Evolutionary conservation across 805 yeast species (phyloP).

Genomic region (Ogataea zsoltii): DNA sequence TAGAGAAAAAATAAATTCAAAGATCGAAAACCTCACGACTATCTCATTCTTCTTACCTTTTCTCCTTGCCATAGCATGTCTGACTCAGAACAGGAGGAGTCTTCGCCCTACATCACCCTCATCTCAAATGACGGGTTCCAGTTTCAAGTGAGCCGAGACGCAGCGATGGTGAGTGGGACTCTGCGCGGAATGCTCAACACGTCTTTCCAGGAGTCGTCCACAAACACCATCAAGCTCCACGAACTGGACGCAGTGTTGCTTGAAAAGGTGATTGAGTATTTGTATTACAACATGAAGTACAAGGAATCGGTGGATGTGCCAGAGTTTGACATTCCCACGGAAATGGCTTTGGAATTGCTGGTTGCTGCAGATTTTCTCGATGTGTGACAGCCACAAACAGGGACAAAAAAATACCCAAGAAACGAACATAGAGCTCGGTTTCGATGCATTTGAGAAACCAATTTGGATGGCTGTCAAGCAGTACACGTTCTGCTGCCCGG

Average conservation of each 20-base stretch:
- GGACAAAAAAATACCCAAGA: too few relatives aligned
- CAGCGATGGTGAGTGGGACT: constrained; percentile 73
- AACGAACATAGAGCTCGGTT: too few relatives aligned
- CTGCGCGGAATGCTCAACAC: constrained; percentile 56
- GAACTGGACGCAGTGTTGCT: constrained; percentile 73
- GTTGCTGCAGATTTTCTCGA: constrained; percentile 93
- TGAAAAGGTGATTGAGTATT: constrained; percentile 80
- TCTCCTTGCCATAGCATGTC: constrained; percentile 21
- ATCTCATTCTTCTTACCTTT: too few relatives aligned
- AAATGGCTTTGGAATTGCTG: constrained; percentile 84
- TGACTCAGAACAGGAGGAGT: constrained; percentile 22
- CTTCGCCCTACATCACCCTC: constrained; percentile 52
- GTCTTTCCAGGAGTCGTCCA: constrained; percentile 60
- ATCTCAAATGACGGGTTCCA: constrained; percentile 72
- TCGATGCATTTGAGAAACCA: too few relatives aligned
- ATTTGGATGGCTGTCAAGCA: too few relatives aligned
- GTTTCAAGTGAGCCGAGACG: constrained; percentile 64
- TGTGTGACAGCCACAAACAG: too few relatives aligned
- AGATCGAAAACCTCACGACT: too few relatives aligned
- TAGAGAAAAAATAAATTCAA: too few relatives aligned
- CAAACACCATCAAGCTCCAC: constrained; percentile 51
- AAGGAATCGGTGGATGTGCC: constrained; percentile 67
- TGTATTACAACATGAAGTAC: constrained; percentile 73
- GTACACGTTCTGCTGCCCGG: too few relatives aligned
- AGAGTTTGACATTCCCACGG: constrained; percentile 90